A percentile compares a stretch with the other conserved stretches of the same genome.
These are phyloP conservation scores for Aspergillus leporis DNA, from an alignment of 495 filamentous ascomycete species.

Conservation along the genomic window DNA sequence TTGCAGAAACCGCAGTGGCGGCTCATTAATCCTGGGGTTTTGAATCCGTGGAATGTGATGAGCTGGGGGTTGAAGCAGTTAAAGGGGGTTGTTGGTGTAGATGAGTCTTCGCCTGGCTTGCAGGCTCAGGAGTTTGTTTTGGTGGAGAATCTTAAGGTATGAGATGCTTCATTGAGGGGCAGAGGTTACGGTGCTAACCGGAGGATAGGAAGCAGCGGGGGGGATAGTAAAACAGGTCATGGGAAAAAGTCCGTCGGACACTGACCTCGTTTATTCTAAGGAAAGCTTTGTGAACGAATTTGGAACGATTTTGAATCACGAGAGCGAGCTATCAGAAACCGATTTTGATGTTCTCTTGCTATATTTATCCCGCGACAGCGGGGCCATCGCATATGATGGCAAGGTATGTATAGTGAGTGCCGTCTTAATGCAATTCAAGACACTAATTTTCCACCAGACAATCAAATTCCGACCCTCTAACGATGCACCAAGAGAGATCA, in stretches of 20 bases:
- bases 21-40: conserved; percentile 49
- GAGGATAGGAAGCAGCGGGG: conserved; percentile 45
- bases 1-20: conserved; percentile 53
- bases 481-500: conserved; percentile 52
- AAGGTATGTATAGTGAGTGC: conserved; percentile 37
- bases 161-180: conserved; percentile 1
- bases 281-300: conserved; percentile 63
- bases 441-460: conserved; percentile 45
- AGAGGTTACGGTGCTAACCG: conserved; percentile 2
- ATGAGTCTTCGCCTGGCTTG: conserved; percentile 32
- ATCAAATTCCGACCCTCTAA: conserved; percentile 69
- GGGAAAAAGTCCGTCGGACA: conserved; percentile 36
- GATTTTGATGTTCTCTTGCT: conserved; percentile 72
- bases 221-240: conserved; percentile 46
- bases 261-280: conserved; percentile 68
- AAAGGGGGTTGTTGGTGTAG: conserved; percentile 55
- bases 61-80: conserved; percentile 74
- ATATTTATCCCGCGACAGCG: conserved; percentile 71
- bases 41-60: conserved; percentile 62
- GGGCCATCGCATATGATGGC: conserved; percentile 63
- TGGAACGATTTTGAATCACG: conserved; percentile 48
- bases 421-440: conserved; percentile 11
- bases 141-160: conserved; percentile 54
- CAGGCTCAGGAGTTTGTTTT: conserved; percentile 50
- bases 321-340: conserved; percentile 56